phyloP scores from a whole-genome alignment of 2,329 filamentous ascomycete genomes.

The Huntiella abstrusa region DNA sequence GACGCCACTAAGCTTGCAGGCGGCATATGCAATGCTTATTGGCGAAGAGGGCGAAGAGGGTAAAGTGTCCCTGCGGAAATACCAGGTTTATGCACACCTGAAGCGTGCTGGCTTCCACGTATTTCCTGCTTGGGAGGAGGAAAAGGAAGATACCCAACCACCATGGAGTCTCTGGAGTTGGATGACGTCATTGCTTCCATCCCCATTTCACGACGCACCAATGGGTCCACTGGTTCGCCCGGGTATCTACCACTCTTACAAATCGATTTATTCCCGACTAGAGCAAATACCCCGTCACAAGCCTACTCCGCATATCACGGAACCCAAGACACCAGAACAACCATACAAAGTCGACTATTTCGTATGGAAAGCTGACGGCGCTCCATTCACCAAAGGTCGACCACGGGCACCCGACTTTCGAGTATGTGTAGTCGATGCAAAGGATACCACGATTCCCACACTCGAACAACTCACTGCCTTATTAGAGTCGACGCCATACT shows the following conservation, averaged over 20 bases:
- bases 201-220: slow-evolving; percentile 12
- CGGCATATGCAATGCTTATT: slow-evolving; percentile 70
- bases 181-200: slow-evolving; percentile 30
- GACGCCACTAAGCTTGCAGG: slow-evolving; percentile 77
- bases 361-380: slow-evolving; percentile 51
- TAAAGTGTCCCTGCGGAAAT: slow-evolving; percentile 54
- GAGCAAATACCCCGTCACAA: slow-evolving; percentile 55
- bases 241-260: slow-evolving; percentile 47
- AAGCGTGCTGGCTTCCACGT: slow-evolving; percentile 71
- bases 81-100: slow-evolving; percentile 71
- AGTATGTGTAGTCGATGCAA: slow-evolving; percentile 63
- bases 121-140: slow-evolving; percentile 38
- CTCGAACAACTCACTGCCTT: slow-evolving; percentile 52
- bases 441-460: slow-evolving; percentile 51
- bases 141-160: slow-evolving; percentile 12
- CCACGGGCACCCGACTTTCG: slow-evolving; percentile 69
- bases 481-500: slow-evolving; percentile 49
- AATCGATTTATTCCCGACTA: slow-evolving; percentile 57
- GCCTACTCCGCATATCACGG: slow-evolving; percentile 17
- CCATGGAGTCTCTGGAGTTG: slow-evolving; percentile 28
- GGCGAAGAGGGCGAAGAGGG: slow-evolving; percentile 45
- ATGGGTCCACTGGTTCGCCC: slow-evolving; percentile 40
- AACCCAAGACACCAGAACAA: slow-evolving; percentile 17
- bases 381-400: slow-evolving; percentile 56
- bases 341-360: slow-evolving; percentile 62